Evolutionary conservation across 192 early-diverging fungal genomes (phyloP).

Genomic region (Mortierella alpina): DNA sequence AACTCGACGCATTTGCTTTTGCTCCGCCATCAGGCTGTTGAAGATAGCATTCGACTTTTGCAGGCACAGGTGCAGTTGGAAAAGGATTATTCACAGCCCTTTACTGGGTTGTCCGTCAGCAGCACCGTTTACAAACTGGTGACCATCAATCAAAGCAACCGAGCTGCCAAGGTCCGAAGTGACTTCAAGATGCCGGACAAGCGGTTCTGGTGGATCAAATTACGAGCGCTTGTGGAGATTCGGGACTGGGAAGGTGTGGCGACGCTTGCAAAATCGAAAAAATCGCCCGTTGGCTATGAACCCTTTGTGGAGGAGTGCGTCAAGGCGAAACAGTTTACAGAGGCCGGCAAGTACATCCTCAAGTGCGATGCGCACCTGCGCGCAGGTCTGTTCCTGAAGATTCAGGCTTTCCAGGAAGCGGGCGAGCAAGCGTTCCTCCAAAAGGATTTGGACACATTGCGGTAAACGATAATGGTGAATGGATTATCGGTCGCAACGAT

Average conservation of each 20-base stretch:
- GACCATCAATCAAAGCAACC: constrained; percentile 70
- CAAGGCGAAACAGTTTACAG: constrained; percentile 76
- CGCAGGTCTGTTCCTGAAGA: constrained; percentile 74
- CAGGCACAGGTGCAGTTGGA: constrained; percentile 81
- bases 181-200: constrained; percentile 93
- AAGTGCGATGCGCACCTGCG: constrained; percentile 73
- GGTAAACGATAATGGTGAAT: constrained; percentile 44
- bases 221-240: constrained; percentile 81
- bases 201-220: constrained; percentile 91
- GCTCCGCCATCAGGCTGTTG: constrained; percentile 65
- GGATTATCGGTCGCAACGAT: constrained; percentile 9
- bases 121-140: constrained; percentile 90
- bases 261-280: constrained; percentile 78
- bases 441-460: constrained; percentile 72
- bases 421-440: constrained; percentile 71
- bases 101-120: constrained; percentile 80
- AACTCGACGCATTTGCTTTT: neutral
- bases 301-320: constrained; percentile 89
- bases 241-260: constrained; percentile 92
- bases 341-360: constrained; percentile 81
- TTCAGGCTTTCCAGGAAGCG: constrained; percentile 80
- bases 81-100: constrained; percentile 72
- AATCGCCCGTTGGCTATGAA: constrained; percentile 84
- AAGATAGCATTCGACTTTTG: constrained; percentile 84
- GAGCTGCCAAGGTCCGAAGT: constrained; percentile 80